phyloP scores from a whole-genome alignment of 2,329 filamentous ascomycete genomes.

The Aspergillus sp. region DNA sequence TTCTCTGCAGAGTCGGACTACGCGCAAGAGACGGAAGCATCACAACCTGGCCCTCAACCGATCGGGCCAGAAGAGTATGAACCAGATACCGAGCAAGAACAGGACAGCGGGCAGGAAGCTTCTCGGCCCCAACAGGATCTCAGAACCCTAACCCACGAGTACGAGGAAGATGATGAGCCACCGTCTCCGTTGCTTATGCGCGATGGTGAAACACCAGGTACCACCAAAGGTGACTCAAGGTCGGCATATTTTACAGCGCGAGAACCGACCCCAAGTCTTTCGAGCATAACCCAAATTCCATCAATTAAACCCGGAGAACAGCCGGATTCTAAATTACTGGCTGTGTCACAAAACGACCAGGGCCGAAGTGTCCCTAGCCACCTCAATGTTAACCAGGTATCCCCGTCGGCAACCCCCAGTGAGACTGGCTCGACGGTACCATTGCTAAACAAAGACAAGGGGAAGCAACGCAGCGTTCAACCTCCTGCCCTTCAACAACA shows the following conservation, averaged over 20 bases:
- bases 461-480: conserved; percentile 15
- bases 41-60: conserved; percentile 5
- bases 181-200: neutral
- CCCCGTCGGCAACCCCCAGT: conserved; percentile 24
- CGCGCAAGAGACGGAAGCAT: conserved; percentile 36
- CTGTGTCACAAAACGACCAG: conserved; percentile 12
- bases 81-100: conserved; percentile 14
- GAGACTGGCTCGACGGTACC: conserved; percentile 35
- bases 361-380: conserved; percentile 18
- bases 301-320: conserved; percentile 13
- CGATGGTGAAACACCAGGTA: conserved; percentile 3
- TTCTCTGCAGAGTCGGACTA: conserved; percentile 53
- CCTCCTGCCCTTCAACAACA: conserved; percentile 29
- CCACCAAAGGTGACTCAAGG: conserved; percentile 19
- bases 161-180: conserved; percentile 16
- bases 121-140: conserved; percentile 10
- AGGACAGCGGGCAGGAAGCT: conserved; percentile 11
- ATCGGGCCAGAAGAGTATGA: conserved; percentile 21
- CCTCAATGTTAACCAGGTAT: conserved; percentile 21
- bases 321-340: conserved; percentile 3
- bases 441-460: conserved; percentile 30
- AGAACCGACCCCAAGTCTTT: conserved; percentile 21
- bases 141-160: conserved; percentile 25
- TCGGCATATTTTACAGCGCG: conserved; percentile 35
- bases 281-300: conserved; percentile 16